These are phyloP conservation scores for Nakazawaea pomicola DNA, from an alignment of 805 yeast species.

Conservation along the genomic window DNA sequence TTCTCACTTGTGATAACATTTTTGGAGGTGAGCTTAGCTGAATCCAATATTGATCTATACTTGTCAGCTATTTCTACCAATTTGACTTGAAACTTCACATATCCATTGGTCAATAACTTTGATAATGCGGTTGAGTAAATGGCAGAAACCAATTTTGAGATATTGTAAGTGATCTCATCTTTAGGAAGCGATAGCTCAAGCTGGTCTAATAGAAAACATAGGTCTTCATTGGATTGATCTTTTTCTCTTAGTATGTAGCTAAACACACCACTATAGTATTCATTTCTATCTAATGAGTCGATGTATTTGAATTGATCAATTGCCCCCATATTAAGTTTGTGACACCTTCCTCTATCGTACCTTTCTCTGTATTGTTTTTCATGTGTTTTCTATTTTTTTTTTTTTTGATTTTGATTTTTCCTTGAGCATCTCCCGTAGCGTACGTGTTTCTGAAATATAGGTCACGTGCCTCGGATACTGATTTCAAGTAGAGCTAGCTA, in stretches of 20 bases:
- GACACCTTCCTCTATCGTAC: neutral
- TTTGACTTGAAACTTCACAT: slow-evolving; percentile 26
- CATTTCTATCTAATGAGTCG: slow-evolving; percentile 1
- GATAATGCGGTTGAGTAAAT: slow-evolving; percentile 19
- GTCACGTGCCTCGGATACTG: too few relatives aligned
- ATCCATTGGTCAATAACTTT: slow-evolving; percentile 24
- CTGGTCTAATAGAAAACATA: slow-evolving; percentile 17
- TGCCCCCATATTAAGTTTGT: neutral
- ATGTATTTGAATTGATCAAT: neutral
- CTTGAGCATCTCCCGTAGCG: too few relatives aligned
- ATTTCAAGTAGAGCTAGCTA: too few relatives aligned
- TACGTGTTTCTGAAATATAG: too few relatives aligned
- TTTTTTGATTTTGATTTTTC: neutral
- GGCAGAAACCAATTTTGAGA: slow-evolving; percentile 22
- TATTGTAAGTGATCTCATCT: slow-evolving; percentile 21
- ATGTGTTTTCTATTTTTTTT: neutral
- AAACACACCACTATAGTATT: neutral
- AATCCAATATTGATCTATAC: slow-evolving; percentile 3
- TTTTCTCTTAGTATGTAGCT: neutral
- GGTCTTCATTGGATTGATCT: neutral
- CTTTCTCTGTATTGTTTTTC: neutral
- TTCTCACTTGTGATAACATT: slow-evolving; percentile 28
- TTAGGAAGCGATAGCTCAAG: slow-evolving; percentile 15
- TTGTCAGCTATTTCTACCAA: slow-evolving; percentile 22
- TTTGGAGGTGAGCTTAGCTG: slow-evolving; percentile 11